Conservation (phyloP, 2,329 filamentous ascomycete species). For the Colletotrichum acutatum region DNA sequence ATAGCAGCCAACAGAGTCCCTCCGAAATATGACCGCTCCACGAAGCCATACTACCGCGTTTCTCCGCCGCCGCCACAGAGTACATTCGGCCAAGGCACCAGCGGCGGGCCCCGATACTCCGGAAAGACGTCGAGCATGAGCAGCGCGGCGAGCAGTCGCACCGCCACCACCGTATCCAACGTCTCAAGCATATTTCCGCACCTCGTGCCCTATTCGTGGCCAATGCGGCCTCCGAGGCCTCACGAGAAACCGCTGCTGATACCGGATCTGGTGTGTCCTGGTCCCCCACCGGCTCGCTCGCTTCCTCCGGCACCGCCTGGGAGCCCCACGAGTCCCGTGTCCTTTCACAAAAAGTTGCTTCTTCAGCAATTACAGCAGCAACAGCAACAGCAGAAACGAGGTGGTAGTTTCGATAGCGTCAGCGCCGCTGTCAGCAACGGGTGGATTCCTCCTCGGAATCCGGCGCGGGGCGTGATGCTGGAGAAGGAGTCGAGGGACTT, state of each 20-base stretch:
- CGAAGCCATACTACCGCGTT: conserved; percentile 3
- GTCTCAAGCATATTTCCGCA: background rate
- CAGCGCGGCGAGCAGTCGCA: conserved; percentile 23
- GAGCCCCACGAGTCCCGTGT: background rate
- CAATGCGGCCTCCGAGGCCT: conserved; percentile 48
- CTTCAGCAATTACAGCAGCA: conserved; percentile 8
- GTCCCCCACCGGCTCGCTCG: conserved; percentile 58
- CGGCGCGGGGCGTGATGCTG: conserved; percentile 35
- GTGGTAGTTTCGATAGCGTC: background rate
- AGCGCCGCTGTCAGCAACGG: conserved; percentile 35
- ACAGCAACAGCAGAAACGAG: conserved; percentile 18
- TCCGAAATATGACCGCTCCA: conserved; percentile 45
- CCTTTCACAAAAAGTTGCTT: conserved; percentile 10
- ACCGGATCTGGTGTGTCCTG: conserved; percentile 48
- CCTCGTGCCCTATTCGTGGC: conserved; percentile 41
- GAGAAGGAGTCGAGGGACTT: conserved; percentile 42
- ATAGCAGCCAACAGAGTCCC: conserved; percentile 47
- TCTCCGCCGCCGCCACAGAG: conserved; percentile 3
- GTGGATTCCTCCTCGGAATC: conserved; percentile 27
- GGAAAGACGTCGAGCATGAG: conserved; percentile 26
- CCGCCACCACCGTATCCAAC: conserved; percentile 13
- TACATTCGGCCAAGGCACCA: background rate
- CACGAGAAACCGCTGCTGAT: conserved; percentile 50
- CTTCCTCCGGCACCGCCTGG: conserved; percentile 48
- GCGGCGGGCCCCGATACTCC: background rate